Base-by-base conservation (phyloP, 768 basidiomycete species). In the Lentinula edodes region DNA sequence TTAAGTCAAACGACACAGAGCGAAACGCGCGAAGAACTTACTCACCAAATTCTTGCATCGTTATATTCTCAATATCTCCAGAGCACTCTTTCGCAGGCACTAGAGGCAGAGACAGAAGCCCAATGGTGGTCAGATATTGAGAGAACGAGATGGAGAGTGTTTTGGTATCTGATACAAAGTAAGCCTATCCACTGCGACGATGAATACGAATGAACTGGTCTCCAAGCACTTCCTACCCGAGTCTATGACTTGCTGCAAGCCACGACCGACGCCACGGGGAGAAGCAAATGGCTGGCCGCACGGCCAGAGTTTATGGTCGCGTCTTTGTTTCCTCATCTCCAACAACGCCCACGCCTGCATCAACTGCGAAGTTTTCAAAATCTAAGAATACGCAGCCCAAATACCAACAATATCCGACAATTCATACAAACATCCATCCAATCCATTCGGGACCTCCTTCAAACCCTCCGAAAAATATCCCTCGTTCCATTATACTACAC, bases 81-180 rank as follows among this genome's bases (percentile, higher is more conserved):
- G 63, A 68, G 76, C 20, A 84, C 86, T 61, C 71, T 96, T 62
- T 68, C 76, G 9, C 85, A 91, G 67, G 91, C 94, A 1, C 76
- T 83, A 8, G 71, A 84, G 38, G 83, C 87, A 12, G 93, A 95
- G 66, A 73, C 79, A 6, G 91, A 94, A 67, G 85, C 90, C 18
- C 84, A 90, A 50, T 97, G 90, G 89, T 98, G 95, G 95, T 79
- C 81, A 15, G 81, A 85, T 34, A 71, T 90, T 45, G 86, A 88
- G 64, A 79, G 84, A 36, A 92, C 89, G 3, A 68, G 76, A 32
- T 65, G 73, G 56, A 80, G 78, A 18, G 78, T 88, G 9, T 80
- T 80, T 3, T 74, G 82, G 68, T 93, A 90, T 72, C 77, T 95
- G 32, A 64, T 95, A 1, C 90, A 95, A 76, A 91, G 93, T 95